Percentiles rank a stretch among this genome's conserved stretches.
These are phyloP conservation scores for Thelonectria blattea DNA, from an alignment of 2,329 filamentous ascomycete species.

Conservation along the genomic window DNA sequence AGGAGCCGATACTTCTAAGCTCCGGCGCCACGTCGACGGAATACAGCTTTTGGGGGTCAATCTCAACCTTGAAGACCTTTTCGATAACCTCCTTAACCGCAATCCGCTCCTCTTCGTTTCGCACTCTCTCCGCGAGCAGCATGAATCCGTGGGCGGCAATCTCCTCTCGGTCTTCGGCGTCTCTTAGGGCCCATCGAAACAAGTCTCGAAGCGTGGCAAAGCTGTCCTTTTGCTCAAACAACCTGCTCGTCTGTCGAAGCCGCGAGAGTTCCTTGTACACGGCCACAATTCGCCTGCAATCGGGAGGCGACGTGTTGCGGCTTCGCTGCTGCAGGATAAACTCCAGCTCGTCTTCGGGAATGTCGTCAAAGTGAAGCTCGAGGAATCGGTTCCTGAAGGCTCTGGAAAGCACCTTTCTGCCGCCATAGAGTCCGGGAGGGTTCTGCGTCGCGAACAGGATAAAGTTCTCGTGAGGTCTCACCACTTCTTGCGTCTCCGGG, in stretches of 20 bases:
- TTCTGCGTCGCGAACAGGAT: constrained; percentile 99
- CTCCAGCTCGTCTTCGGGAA: constrained; percentile 91
- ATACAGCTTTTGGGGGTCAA: constrained; percentile 79
- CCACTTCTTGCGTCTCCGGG: constrained; percentile 93
- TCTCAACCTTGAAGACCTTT: constrained; percentile 83
- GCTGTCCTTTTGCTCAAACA: constrained; percentile 97
- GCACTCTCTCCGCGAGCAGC: constrained; percentile 91
- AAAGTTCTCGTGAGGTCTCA: constrained; percentile 91
- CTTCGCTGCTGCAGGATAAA: constrained; percentile 89
- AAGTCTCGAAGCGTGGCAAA: constrained; percentile 96
- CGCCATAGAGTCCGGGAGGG: constrained; percentile 92
- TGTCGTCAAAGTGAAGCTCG: constrained; percentile 97
- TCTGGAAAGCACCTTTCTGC: constrained; percentile 88
- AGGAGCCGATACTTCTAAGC: constrained; percentile 54
- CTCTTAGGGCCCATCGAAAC: constrained; percentile 90
- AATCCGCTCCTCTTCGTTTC: constrained; percentile 84
- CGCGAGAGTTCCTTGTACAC: constrained; percentile 94
- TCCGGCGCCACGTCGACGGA: constrained; percentile 63
- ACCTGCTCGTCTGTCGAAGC: constrained; percentile 83
- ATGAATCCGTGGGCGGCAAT: constrained; percentile 94
- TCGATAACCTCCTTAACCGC: constrained; percentile 91
- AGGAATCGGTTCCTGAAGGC: constrained; percentile 97
- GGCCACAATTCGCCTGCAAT: constrained; percentile 87
- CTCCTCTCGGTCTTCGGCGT: constrained; percentile 84
- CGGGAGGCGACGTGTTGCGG: constrained; percentile 84